Base-by-base conservation (phyloP, 129 eudicot genomes). In the Mikania micrantha region DNA sequence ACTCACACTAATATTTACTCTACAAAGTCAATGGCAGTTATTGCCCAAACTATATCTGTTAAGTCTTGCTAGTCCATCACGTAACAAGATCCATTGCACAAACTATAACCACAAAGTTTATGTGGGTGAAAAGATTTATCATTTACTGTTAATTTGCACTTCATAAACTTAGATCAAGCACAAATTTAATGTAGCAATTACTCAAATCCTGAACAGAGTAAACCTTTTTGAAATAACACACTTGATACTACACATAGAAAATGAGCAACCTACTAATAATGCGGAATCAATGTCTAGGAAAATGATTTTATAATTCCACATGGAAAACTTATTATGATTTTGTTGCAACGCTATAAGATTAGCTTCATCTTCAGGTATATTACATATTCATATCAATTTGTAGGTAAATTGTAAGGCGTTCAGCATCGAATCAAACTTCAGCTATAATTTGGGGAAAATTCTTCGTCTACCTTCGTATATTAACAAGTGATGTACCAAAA, bases 161-260 rank as follows among this genome's bases (percentile, higher is more conserved):
- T 48, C 27, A 48, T 32, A 53, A 53, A 22, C 16, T 3, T 11
- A n/a, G 34, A 53, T 12, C 36, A 69, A 22, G 1, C 49, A 50
- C 39, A 34, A 52, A n/a, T 21, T 52, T 52, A 24, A 24, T 53
- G 64, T 38, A 44, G 68, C 68, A 71, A 47, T 32, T 21, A 44
- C 27, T 65, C 27, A n/a, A 66, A 44, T 66, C 66, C 24, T 28
- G 11, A 24, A 42, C 2, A 50, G 4, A 31, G 34, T 19, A 20
- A 67, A 48, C 32, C 41, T 11, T 49, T 19, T 65, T 64, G 48
- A 13, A 1, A 13, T 31, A 45, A n/a, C n/a, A n/a, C n/a, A n/a
- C n/a, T n/a, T n/a, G n/a, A n/a, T n/a, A n/a, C n/a, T n/a, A n/a
- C n/a, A n/a, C n/a, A n/a, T n/a, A n/a, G n/a, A n/a, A n/a, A n/a